Conservation (phyloP, 2,329 filamentous ascomycete genomes). For the Alternaria gaisen region DNA sequence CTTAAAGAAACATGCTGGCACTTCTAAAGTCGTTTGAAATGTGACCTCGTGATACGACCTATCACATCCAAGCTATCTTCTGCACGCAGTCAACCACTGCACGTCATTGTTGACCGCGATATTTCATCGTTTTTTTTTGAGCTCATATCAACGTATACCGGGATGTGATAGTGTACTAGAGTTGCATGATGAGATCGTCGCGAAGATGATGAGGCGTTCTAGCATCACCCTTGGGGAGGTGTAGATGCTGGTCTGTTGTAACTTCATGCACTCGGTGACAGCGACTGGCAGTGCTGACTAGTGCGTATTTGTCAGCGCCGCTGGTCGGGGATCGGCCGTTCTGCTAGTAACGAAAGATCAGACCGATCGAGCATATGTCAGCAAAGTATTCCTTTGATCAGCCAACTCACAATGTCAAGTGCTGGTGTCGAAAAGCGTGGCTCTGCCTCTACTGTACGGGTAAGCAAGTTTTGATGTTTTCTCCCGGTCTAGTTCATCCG, state of each 20-base stretch:
- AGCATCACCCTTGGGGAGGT: background rate
- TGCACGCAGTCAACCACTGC: background rate
- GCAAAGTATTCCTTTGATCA: background rate
- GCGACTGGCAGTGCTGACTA: slow-evolving; percentile 29
- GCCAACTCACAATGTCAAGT: slow-evolving; percentile 23
- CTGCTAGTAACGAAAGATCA: slow-evolving; percentile 1
- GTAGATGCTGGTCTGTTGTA: background rate
- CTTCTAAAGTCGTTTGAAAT: background rate
- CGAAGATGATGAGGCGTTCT: background rate
- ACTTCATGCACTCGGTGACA: slow-evolving; percentile 9
- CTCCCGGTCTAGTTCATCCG: background rate
- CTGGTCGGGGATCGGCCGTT: background rate
- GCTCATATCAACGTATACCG: background rate
- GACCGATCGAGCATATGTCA: slow-evolving; percentile 25
- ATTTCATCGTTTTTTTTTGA: background rate
- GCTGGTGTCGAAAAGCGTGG: slow-evolving; percentile 34
- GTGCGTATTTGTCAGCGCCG: slow-evolving; percentile 10
- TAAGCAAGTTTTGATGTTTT: slow-evolving; percentile 13
- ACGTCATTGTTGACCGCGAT: background rate
- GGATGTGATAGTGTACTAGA: background rate
- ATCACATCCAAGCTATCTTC: background rate
- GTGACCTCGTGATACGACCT: background rate
- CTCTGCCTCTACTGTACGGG: slow-evolving; percentile 34
- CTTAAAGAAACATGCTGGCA: background rate
- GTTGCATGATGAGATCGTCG: background rate